These are phyloP conservation scores for Neoboletus brunneissimus DNA, from an alignment of 768 basidiomycete species.

Conservation along the genomic window DNA sequence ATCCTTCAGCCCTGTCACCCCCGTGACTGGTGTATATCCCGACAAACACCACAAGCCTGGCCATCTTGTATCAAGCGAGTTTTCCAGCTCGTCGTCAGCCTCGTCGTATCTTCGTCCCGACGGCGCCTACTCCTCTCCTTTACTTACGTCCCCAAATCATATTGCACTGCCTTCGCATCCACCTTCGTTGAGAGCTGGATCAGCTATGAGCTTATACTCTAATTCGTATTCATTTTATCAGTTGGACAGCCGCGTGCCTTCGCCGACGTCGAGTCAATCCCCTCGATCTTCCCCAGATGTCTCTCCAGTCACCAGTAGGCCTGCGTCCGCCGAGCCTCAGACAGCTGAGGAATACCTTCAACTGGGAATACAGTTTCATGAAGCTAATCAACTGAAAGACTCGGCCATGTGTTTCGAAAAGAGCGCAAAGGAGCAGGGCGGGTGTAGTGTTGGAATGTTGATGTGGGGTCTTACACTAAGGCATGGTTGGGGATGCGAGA, in stretches of 20 bases:
- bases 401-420: constrained; percentile 74
- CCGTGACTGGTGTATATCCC: constrained; percentile 22
- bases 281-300: constrained; percentile 13
- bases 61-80: not conserved
- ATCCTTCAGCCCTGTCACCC: constrained; percentile 17
- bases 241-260: constrained; percentile 45
- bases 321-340: constrained; percentile 20
- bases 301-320: constrained; percentile 16
- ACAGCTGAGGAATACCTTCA: constrained; percentile 70
- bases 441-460: constrained; percentile 86
- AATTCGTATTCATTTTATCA: constrained; percentile 62
- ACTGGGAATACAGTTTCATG: constrained; percentile 75
- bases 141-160: constrained; percentile 4
- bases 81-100: not conserved
- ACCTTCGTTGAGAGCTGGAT: constrained; percentile 36
- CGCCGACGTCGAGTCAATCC: constrained; percentile 35
- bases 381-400: constrained; percentile 65
- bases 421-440: constrained; percentile 70
- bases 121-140: constrained; percentile 15
- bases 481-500: constrained; percentile 84
- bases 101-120: constrained; percentile 20
- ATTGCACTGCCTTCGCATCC: constrained; percentile 31
- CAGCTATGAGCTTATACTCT: constrained; percentile 52
- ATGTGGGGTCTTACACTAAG: constrained; percentile 87
- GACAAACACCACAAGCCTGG: not conserved